Base-by-base conservation (phyloP, 495 filamentous ascomycete genomes). In the Penicillium dipodomyicola region DNA sequence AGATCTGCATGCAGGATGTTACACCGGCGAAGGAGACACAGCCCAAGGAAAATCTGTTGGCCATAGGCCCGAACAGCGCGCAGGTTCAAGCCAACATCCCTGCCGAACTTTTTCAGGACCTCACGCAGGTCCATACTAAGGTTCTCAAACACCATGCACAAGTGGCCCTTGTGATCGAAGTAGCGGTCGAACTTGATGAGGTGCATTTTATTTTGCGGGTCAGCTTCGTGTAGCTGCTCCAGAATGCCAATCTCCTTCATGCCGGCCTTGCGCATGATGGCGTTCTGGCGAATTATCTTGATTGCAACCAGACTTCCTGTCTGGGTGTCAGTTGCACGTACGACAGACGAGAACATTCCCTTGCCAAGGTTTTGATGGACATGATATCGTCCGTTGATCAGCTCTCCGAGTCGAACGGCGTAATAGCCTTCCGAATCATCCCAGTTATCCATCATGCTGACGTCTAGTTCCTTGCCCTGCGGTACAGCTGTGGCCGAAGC, bases 101-200 rank as follows among this genome's bases (percentile, higher is more conserved):
- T 87, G n/a, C 92, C 92, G 69, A 92, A 95, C 64, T 96, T 96
- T 75, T 96, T 96, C 56, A 98, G 72, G n/a, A 97, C 87, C 64
- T 96, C 92, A 41, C 94, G 89, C 25, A 98, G 77, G 67, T 98
- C 96, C 74, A 96, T 84, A 68, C 87, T 84, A 35, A 98, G 80
- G 64, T 96, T 93, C 72, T 98, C 94, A 72, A 97, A 98, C 1
- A 92, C 92, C 78, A 98, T 87, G 72, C 94, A 97, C 50, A 98
- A 74, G 73, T 98, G 94, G 11, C 85, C 86, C 75, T 96, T 97
- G 75, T 96, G 91, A 60, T 97, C 91, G 65, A 98, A 98, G 44
- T 82, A 77, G 40, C 91, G 81, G 65, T 93, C 85, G 39, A 97
- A 84, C 58, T 89, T 87, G 62, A 98, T 87, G 52, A 97, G 77